Evolutionary conservation across 805 yeast species (phyloP).

Genomic region (Lachancea dasiensis): DNA sequence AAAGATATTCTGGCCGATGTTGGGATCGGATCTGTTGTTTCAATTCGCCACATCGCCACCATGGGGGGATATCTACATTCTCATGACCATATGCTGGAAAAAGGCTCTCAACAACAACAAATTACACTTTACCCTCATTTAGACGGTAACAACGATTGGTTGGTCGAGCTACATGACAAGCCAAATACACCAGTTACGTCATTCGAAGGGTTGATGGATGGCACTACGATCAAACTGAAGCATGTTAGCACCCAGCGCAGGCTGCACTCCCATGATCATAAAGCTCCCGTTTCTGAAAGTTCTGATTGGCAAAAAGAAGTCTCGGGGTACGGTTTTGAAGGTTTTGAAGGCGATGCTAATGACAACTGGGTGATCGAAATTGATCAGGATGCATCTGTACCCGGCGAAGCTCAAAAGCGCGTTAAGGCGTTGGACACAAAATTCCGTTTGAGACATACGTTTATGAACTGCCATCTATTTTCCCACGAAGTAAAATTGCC

Average conservation of each 20-base stretch:
- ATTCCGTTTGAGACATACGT: slow-evolving; percentile 70
- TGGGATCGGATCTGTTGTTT: slow-evolving; percentile 63
- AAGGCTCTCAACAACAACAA: slow-evolving; percentile 83
- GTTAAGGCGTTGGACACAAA: slow-evolving; percentile 64
- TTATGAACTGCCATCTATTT: slow-evolving; percentile 71
- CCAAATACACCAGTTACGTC: slow-evolving; percentile 47
- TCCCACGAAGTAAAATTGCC: slow-evolving; percentile 74
- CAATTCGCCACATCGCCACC: slow-evolving; percentile 64
- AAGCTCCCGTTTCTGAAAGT: slow-evolving; percentile 64
- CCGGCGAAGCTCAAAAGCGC: slow-evolving; percentile 47
- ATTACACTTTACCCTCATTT: slow-evolving; percentile 73
- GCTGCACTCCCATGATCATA: slow-evolving; percentile 78
- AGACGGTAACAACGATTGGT: slow-evolving; percentile 70
- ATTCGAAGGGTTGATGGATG: slow-evolving; percentile 60
- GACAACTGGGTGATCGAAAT: slow-evolving; percentile 78
- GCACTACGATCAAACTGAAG: slow-evolving; percentile 61
- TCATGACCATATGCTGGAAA: slow-evolving; percentile 63
- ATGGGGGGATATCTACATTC: slow-evolving; percentile 80
- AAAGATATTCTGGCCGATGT: slow-evolving; percentile 53
- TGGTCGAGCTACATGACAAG: slow-evolving; percentile 58
- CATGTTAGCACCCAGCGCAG: slow-evolving; percentile 57
- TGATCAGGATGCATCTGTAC: slow-evolving; percentile 45
- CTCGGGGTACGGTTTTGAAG: slow-evolving; percentile 68
- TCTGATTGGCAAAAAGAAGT: slow-evolving; percentile 81
- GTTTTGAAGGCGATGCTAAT: slow-evolving; percentile 76